Conservation (phyloP, 306 rosid species). For the Coriaria nepalensis region DNA sequence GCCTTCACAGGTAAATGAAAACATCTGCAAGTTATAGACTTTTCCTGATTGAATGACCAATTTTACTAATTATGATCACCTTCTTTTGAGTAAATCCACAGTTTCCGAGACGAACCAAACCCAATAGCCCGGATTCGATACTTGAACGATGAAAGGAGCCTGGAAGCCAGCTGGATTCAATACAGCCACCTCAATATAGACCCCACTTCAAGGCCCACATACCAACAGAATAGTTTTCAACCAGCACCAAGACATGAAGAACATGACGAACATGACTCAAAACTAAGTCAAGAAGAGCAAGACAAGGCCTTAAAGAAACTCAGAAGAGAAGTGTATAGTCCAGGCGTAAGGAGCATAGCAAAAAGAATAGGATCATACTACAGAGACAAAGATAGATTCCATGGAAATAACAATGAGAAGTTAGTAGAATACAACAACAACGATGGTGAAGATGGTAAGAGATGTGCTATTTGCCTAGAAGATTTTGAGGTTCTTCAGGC, state of each 20-base stretch:
- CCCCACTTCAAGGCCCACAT: slow-evolving; percentile 16
- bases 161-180: too few relatives aligned
- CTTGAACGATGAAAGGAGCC: slow-evolving; percentile 10
- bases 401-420: slow-evolving; percentile 6
- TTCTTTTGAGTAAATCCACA: not conserved
- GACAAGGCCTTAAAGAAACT: slow-evolving; percentile 38
- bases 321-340: slow-evolving; percentile 38
- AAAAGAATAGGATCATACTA: slow-evolving; percentile 32
- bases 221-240: slow-evolving; percentile 16
- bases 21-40: not conserved
- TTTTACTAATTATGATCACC: not conserved
- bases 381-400: slow-evolving; percentile 17
- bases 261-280: slow-evolving; percentile 14
- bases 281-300: slow-evolving; percentile 21
- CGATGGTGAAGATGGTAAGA: slow-evolving; percentile 41
- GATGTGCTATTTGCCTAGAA: slow-evolving; percentile 66
- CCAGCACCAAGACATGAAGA: slow-evolving; percentile 12
- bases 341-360: slow-evolving; percentile 21
- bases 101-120: not conserved
- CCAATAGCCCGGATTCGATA: not conserved
- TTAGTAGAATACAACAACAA: slow-evolving; percentile 11
- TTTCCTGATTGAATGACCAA: not conserved
- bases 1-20: slow-evolving; percentile 26
- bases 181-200: slow-evolving; percentile 5
- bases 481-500: slow-evolving; percentile 53